Conservation (phyloP, 305 asterid species). For the Fraxinus baroniana region DNA sequence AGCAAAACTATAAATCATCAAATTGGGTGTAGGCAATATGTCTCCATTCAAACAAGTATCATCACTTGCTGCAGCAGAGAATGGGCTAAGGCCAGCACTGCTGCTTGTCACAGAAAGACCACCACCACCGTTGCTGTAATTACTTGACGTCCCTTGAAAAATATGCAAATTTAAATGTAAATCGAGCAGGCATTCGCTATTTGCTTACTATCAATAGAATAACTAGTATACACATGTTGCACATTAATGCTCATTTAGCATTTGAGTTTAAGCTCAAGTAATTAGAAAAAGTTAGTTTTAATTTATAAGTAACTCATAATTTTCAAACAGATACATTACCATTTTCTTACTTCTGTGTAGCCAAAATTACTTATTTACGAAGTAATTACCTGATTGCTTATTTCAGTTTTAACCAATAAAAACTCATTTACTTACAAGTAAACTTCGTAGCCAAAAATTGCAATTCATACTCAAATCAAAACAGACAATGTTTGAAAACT, state of each 20-base stretch:
- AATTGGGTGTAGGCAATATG: constrained; percentile 27
- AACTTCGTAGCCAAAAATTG: neutral
- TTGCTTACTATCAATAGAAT: neutral
- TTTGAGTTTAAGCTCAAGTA: neutral
- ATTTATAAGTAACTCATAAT: neutral
- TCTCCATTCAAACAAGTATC: constrained; percentile 45
- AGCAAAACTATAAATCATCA: constrained; percentile 21
- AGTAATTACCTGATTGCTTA: neutral
- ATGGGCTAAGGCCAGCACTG: constrained; percentile 64
- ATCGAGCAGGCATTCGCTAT: neutral
- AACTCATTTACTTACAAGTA: neutral
- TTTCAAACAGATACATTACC: neutral
- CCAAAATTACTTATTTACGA: too few species aligned
- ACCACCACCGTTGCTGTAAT: constrained; percentile 54
- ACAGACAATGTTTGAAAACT: neutral
- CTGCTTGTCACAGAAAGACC: constrained; percentile 53
- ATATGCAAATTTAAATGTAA: constrained; percentile 15
- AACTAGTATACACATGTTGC: neutral
- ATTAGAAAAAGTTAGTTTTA: neutral
- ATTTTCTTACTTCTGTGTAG: neutral
- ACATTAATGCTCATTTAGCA: neutral
- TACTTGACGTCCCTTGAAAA: constrained; percentile 41
- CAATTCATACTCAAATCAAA: neutral
- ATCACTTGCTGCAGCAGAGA: constrained; percentile 63
- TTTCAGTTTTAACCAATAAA: neutral